Evolutionary conservation across 2,329 filamentous ascomycete species (phyloP), one percentile per base, ranked within the genome.

Genomic region (Sclerotiophoma versabilis): DNA sequence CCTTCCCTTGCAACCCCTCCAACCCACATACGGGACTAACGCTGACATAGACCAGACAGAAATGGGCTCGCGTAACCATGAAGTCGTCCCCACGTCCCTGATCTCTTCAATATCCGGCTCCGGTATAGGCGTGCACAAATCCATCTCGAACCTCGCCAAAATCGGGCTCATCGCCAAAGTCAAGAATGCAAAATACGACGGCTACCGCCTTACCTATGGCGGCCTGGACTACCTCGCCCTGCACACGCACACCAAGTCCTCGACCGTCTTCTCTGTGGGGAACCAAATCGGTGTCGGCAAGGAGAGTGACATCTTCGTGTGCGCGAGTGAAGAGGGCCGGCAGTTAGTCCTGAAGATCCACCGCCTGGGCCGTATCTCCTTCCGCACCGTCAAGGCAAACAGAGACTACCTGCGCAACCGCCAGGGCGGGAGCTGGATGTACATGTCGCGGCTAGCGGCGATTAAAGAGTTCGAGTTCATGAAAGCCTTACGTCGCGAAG

Each of bases 201-300:
- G 95, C 58, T 99, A 99, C 79, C 88, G 96, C 47, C 84, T 99
- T 49, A 96, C 93, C 6, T 99, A 99, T 74, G 95, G 95, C 67
- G 95, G 95, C 2, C 87, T 98, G 41, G 95, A 99, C 79, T 99
- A 99, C 76, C 87, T 99, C n/a, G 92, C 95, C 14, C 83, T 99
- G 48, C 92, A 98, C 77, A 87, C 92, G 0, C 89, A 98, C 74
- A 88, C 93, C 53, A 89, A 90, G 66, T 83, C 87, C 61, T 88
- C 89, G 65, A 85, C 84, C 50, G 84, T 98, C 33, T 98, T 96
- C 83, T 96, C 91, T 64, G 91, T 98, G 4, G 95, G 95, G 47
- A 95, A 90, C 75, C 90, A 96, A 70, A 91, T 99, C 62, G 95
- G 96, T 41, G 93, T 98, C 3, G 95, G 95, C 48, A 99, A 99